phyloP scores from a whole-genome alignment of 768 basidiomycete genomes.

The Termitomyces sp. region DNA sequence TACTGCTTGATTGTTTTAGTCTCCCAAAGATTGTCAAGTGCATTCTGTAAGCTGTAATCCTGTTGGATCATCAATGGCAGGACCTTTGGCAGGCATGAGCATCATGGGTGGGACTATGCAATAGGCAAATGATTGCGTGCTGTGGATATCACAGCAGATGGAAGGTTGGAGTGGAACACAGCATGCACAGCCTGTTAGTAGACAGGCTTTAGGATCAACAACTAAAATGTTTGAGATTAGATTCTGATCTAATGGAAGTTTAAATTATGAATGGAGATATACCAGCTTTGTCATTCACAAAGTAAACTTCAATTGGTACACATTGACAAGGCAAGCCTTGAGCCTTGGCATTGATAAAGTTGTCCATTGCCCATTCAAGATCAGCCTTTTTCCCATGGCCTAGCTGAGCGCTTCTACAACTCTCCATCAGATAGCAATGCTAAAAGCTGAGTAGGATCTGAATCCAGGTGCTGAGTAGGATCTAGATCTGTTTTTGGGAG shows the following conservation, averaged over 20 bases:
- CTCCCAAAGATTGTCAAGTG: neutral
- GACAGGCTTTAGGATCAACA: neutral
- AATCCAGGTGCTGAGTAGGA: neutral
- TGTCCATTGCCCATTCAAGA: neutral
- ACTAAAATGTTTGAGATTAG: neutral
- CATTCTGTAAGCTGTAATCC: neutral
- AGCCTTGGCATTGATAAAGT: neutral
- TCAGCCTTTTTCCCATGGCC: neutral
- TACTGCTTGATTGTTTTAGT: neutral
- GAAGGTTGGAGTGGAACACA: neutral
- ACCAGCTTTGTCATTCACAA: constrained; percentile 1
- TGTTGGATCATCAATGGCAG: neutral
- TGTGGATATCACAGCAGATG: constrained; percentile 1
- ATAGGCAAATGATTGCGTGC: neutral
- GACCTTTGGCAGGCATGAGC: neutral
- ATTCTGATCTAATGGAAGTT: too few relatives aligned
- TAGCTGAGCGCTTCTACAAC: neutral
- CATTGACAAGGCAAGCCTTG: neutral
- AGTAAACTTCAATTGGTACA: neutral
- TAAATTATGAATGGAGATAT: neutral
- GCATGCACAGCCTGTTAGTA: neutral
- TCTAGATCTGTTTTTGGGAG: too few relatives aligned
- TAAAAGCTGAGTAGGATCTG: neutral
- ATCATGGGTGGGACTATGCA: neutral
- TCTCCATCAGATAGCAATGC: neutral